These are phyloP conservation scores for Pterocarpus macrocarpus DNA, from an alignment of 306 rosid species.

Conservation along the genomic window DNA sequence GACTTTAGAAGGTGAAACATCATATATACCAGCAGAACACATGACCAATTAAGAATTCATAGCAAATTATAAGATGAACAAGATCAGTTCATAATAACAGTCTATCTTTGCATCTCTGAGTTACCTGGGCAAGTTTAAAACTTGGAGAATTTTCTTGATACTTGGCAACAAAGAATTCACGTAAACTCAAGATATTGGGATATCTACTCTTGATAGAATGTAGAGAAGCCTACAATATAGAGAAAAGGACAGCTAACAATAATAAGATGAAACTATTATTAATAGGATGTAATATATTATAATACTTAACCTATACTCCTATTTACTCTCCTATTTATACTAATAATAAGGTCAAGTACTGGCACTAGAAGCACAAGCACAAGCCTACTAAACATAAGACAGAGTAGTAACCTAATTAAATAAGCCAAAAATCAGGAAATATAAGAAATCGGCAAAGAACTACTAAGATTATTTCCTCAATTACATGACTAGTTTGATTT, in stretches of 20 bases:
- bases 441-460: neutral
- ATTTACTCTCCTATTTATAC: neutral
- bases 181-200: conserved; percentile 82
- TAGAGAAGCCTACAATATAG: conserved; percentile 76
- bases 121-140: conserved; percentile 98
- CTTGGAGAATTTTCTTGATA: conserved; percentile 84
- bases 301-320: neutral
- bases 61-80: conserved; percentile 37
- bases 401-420: neutral
- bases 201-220: conserved; percentile 92
- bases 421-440: neutral
- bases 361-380: neutral
- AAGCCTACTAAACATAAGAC: neutral
- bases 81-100: conserved; percentile 27
- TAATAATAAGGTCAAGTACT: neutral
- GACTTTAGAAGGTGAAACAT: conserved; percentile 3
- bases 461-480: neutral
- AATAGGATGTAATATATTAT: neutral
- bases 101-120: conserved; percentile 29
- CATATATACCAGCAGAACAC: neutral
- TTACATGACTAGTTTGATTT: neutral
- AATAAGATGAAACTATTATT: neutral
- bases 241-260: neutral
- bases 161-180: conserved; percentile 83
- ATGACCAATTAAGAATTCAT: conserved; percentile 1